Percentiles rank a stretch among this genome's conserved stretches.
These are phyloP conservation scores for Plasmopara muralis DNA, from an alignment of 352 stramenopile species.

Conservation along the genomic window DNA sequence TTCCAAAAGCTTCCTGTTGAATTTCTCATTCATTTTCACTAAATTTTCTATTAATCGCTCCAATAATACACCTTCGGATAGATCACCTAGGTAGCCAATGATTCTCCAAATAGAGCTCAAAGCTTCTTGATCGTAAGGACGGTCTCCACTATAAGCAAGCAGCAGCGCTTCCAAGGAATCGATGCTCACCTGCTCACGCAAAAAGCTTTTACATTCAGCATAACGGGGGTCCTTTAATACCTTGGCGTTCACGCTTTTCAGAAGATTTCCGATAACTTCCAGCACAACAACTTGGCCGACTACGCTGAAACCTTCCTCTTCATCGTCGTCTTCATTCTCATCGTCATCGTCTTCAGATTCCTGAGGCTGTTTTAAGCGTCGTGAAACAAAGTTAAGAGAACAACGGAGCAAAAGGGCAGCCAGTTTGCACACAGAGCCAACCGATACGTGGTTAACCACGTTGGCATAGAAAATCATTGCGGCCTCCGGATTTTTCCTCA, in stretches of 20 bases:
- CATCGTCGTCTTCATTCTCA: slow-evolving; percentile 51
- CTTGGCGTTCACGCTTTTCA: slow-evolving; percentile 69
- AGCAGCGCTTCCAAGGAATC: slow-evolving; percentile 58
- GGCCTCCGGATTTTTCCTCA: slow-evolving; percentile 77
- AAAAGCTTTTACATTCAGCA: slow-evolving; percentile 65
- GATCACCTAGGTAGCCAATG: slow-evolving; percentile 57
- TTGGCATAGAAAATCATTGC: slow-evolving; percentile 81
- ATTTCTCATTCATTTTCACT: slow-evolving; percentile 70
- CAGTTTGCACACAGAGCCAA: slow-evolving; percentile 80
- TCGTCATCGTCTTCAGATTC: slow-evolving; percentile 38
- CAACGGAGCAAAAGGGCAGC: slow-evolving; percentile 66
- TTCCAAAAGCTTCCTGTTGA: slow-evolving; percentile 65
- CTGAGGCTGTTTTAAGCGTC: slow-evolving; percentile 39
- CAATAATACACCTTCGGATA: slow-evolving; percentile 49
- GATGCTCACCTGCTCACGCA: slow-evolving; percentile 56
- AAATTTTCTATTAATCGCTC: slow-evolving; percentile 55
- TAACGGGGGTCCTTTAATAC: slow-evolving; percentile 64
- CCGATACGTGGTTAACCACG: slow-evolving; percentile 64
- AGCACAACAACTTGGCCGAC: slow-evolving; percentile 69
- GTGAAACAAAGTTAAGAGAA: slow-evolving; percentile 71
- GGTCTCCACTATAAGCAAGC: slow-evolving; percentile 53
- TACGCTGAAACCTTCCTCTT: slow-evolving; percentile 60
- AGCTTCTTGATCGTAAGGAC: slow-evolving; percentile 59
- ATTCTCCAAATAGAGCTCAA: slow-evolving; percentile 70
- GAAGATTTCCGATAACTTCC: slow-evolving; percentile 61